These are phyloP conservation scores for Hymenoscyphus fraxineus DNA, from an alignment of 2,329 filamentous ascomycete species.

Conservation along the genomic window DNA sequence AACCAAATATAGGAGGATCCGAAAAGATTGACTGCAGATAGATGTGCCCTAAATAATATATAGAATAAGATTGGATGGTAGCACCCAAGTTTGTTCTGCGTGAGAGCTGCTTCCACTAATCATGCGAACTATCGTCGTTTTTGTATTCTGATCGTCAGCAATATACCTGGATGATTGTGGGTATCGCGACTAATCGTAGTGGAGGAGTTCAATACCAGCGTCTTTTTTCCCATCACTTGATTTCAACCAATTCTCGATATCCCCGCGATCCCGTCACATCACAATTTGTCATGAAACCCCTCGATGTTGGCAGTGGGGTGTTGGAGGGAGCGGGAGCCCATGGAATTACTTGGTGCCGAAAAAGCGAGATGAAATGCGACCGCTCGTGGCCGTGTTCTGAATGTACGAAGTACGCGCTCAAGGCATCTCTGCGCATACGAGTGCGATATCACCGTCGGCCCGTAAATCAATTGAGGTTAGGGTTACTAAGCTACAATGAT, in stretches of 20 bases:
- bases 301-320: conserved; percentile 1
- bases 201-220: not conserved
- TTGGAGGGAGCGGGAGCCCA: conserved; percentile 11
- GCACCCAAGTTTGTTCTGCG: not conserved
- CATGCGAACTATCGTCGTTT: not conserved
- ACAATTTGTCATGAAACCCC: conserved; percentile 2
- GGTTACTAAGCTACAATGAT: conserved; percentile 12
- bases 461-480: not conserved
- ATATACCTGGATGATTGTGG: not conserved
- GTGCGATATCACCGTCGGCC: not conserved
- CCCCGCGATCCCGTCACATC: not conserved
- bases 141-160: not conserved
- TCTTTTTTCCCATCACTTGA: not conserved
- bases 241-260: too few relatives aligned
- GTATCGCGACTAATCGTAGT: not conserved
- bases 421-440: conserved; percentile 59
- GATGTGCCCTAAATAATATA: not conserved
- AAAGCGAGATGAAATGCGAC: conserved; percentile 67
- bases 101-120: not conserved
- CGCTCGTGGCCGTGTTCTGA: conserved; percentile 68
- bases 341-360: conserved; percentile 20
- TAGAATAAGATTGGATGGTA: not conserved
- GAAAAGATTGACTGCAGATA: not conserved
- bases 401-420: conserved; percentile 52
- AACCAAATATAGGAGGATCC: not conserved